Conservation (phyloP, 805 yeast species). For the Saccharomycopsis sp. region DNA sequence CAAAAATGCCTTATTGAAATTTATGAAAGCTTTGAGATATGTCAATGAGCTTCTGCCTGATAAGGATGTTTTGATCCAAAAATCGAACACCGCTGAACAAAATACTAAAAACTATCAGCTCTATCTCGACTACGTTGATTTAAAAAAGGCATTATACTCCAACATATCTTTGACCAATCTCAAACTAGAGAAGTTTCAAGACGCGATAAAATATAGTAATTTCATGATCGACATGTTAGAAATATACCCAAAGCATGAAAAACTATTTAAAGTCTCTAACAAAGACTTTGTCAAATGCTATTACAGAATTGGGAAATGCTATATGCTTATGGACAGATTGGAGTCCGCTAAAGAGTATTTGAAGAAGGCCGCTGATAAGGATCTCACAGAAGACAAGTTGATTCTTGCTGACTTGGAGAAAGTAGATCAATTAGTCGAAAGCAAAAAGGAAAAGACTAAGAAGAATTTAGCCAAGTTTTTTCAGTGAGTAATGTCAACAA, state of each 20-base stretch:
- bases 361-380: constrained; percentile 33
- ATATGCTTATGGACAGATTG: constrained; percentile 37
- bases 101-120: constrained; percentile 38
- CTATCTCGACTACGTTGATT: constrained; percentile 40
- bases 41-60: constrained; percentile 71
- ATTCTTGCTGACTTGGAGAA: constrained; percentile 39
- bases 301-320: constrained; percentile 49
- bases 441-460: constrained; percentile 43
- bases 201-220: constrained; percentile 46
- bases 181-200: constrained; percentile 42
- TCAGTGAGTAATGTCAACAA: constrained; percentile 3
- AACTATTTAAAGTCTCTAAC: constrained; percentile 30
- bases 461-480: constrained; percentile 61
- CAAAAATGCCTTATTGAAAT: constrained; percentile 53
- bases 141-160: constrained; percentile 36
- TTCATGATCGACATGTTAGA: constrained; percentile 42
- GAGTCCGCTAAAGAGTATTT: constrained; percentile 45
- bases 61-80: constrained; percentile 33
- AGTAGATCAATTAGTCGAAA: constrained; percentile 36
- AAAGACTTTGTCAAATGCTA: constrained; percentile 51
- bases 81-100: constrained; percentile 9
- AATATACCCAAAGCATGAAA: constrained; percentile 19
- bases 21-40: constrained; percentile 59
- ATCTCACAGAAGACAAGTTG: constrained; percentile 43
- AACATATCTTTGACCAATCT: constrained; percentile 54